These are phyloP conservation scores for Yamadazyma akitaensis DNA, from an alignment of 805 yeast genomes.

Conservation along the genomic window DNA sequence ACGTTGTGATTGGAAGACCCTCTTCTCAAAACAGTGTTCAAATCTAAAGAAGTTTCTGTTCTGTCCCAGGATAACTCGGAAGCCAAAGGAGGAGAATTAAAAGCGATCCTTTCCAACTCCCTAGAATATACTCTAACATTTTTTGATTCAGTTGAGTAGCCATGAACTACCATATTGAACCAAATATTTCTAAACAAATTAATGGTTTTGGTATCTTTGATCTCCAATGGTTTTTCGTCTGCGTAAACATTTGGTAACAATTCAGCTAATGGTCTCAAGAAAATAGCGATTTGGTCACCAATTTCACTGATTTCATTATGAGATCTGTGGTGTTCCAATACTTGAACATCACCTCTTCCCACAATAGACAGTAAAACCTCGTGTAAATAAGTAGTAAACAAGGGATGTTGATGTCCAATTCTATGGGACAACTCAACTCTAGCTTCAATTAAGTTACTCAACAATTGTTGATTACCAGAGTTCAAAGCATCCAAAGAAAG, in stretches of 20 bases:
- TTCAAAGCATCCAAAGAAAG: slow-evolving; percentile 45
- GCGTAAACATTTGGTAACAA: slow-evolving; percentile 57
- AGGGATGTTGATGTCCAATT: slow-evolving; percentile 39
- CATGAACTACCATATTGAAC: slow-evolving; percentile 93
- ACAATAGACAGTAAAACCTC: slow-evolving; percentile 67
- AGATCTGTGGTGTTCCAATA: slow-evolving; percentile 73
- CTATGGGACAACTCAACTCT: slow-evolving; percentile 44
- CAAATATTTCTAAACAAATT: slow-evolving; percentile 80
- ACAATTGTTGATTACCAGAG: slow-evolving; percentile 34
- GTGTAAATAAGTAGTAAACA: slow-evolving; percentile 50
- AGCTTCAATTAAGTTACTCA: slow-evolving; percentile 46
- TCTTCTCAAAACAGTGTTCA: slow-evolving; percentile 85
- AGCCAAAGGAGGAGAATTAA: slow-evolving; percentile 83
- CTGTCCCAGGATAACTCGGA: slow-evolving; percentile 76
- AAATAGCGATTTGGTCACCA: slow-evolving; percentile 63
- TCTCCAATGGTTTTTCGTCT: slow-evolving; percentile 40
- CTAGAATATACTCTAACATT: slow-evolving; percentile 45
- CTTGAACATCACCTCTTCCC: slow-evolving; percentile 75
- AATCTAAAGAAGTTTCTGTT: slow-evolving; percentile 87
- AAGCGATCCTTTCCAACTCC: slow-evolving; percentile 69
- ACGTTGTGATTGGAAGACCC: slow-evolving; percentile 83
- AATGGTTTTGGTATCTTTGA: slow-evolving; percentile 47
- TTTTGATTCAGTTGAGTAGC: slow-evolving; percentile 62
- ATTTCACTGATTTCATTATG: slow-evolving; percentile 66
- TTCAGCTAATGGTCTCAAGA: slow-evolving; percentile 71